phyloP scores from a whole-genome alignment of 345 rosid genomes.

The Passiflora organensis region DNA sequence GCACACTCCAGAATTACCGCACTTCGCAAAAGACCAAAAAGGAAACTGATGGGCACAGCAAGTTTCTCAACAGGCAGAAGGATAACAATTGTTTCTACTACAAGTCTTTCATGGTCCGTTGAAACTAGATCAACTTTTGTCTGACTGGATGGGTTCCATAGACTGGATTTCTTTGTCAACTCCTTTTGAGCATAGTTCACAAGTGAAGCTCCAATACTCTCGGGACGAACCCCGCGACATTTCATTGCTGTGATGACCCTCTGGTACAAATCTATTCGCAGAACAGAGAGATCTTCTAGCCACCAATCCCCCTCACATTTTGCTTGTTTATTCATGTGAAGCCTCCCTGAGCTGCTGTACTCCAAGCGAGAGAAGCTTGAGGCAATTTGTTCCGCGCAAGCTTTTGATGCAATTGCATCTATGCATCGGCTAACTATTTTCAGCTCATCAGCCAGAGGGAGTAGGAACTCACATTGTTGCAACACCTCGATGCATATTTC shows the following conservation, averaged over 20 bases:
- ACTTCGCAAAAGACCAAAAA: constrained; percentile 82
- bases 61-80: constrained; percentile 88
- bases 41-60: constrained; percentile 75
- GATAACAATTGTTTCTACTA: constrained; percentile 75
- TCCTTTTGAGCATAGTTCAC: constrained; percentile 81
- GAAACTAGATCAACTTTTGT: constrained; percentile 41
- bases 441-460: constrained; percentile 92
- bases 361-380: constrained; percentile 91
- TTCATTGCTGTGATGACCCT: constrained; percentile 87
- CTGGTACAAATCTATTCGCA: constrained; percentile 72
- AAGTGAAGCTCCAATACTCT: constrained; percentile 88
- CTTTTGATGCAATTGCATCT: constrained; percentile 88
- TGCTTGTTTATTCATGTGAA: constrained; percentile 83
- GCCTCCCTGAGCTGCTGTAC: constrained; percentile 97
- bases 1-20: constrained; percentile 83
- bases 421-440: constrained; percentile 72
- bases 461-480: constrained; percentile 78
- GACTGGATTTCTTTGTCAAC: constrained; percentile 70
- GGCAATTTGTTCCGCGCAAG: constrained; percentile 88
- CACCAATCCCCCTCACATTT: constrained; percentile 91
- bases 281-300: constrained; percentile 87
- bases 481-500: constrained; percentile 85
- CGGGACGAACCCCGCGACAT: constrained; percentile 91
- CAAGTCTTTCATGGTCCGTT: constrained; percentile 57
- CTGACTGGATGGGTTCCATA: constrained; percentile 54